phyloP scores from a whole-genome alignment of 805 yeast genomes.

The Kazachstania kunashirensis region DNA sequence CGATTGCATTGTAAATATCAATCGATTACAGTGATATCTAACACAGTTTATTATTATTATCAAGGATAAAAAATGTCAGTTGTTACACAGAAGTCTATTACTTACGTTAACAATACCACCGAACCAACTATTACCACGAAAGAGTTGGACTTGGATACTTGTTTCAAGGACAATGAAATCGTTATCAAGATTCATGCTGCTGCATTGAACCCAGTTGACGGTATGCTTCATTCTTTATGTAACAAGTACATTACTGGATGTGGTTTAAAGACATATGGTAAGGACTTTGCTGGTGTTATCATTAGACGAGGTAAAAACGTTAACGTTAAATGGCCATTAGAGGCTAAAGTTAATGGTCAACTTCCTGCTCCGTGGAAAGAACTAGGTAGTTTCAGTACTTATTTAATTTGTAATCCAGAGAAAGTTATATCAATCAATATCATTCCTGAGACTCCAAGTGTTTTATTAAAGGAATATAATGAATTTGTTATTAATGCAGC shows the following conservation, averaged over 20 bases:
- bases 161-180: conserved; percentile 19
- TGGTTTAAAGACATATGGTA: conserved; percentile 16
- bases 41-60: no score
- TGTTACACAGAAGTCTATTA: conserved; percentile 20
- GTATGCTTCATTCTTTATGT: conserved; percentile 12
- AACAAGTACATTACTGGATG: conserved; percentile 6
- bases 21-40: no score
- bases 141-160: conserved; percentile 19
- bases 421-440: conserved; percentile 11
- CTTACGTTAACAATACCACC: conserved; percentile 14
- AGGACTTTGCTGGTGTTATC: conserved; percentile 26
- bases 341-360: conserved; percentile 24
- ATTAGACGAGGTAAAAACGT: conserved; percentile 19
- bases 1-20: no score
- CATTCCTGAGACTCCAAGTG: conserved; percentile 28
- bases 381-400: conserved; percentile 40
- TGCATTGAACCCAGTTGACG: conserved; percentile 27
- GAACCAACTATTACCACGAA: conserved; percentile 12
- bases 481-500: conserved; percentile 35
- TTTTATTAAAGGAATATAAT: conserved; percentile 27
- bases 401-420: conserved; percentile 33
- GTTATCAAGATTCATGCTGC: conserved; percentile 25
- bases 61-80: background rate
- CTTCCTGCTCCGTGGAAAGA: conserved; percentile 16
- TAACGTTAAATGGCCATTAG: conserved; percentile 13